Evolutionary conservation across 2,329 filamentous ascomycete species (phyloP).

Genomic region (Cylindrodendrum hubeiense): DNA sequence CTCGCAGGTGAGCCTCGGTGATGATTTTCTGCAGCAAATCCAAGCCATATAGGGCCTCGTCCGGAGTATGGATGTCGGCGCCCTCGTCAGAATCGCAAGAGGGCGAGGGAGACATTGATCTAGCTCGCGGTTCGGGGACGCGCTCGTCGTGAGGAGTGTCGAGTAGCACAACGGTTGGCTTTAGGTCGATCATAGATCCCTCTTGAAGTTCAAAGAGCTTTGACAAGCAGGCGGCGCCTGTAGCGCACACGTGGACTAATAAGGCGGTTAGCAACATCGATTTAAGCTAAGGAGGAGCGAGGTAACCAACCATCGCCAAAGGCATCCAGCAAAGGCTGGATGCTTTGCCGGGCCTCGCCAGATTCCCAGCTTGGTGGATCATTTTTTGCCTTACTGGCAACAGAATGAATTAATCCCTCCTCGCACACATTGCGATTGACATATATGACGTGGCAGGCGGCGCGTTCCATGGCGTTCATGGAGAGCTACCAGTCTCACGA

Average conservation of each 20-base stretch:
- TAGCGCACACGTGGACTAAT: constrained; percentile 67
- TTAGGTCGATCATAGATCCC: constrained; percentile 63
- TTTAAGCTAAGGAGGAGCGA: constrained; percentile 14
- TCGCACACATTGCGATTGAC: constrained; percentile 66
- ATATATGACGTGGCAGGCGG: constrained; percentile 70
- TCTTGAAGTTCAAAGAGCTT: constrained; percentile 67
- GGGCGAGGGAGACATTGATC: constrained; percentile 60
- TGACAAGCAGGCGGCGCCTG: constrained; percentile 65
- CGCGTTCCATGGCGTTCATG: constrained; percentile 68
- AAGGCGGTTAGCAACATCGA: constrained; percentile 36
- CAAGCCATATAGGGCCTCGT: constrained; percentile 67
- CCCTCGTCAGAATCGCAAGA: constrained; percentile 51
- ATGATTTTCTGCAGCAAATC: constrained; percentile 67
- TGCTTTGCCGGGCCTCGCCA: constrained; percentile 58
- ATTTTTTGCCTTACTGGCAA: constrained; percentile 26
- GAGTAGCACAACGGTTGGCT: constrained; percentile 69
- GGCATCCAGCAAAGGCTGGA: constrained; percentile 63
- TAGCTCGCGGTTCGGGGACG: constrained; percentile 49
- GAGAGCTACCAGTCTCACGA: constrained; percentile 71
- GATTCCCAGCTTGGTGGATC: constrained; percentile 49
- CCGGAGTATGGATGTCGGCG: constrained; percentile 56
- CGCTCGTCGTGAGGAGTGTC: constrained; percentile 67
- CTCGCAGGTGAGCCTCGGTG: constrained; percentile 68
- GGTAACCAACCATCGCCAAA: constrained; percentile 64
- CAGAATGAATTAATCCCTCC: constrained; percentile 56